Percentiles rank a stretch among this genome's conserved stretches.
These are phyloP conservation scores for Zelopaecilomyces penicillatus DNA, from an alignment of 2,329 filamentous ascomycete genomes.

Conservation along the genomic window DNA sequence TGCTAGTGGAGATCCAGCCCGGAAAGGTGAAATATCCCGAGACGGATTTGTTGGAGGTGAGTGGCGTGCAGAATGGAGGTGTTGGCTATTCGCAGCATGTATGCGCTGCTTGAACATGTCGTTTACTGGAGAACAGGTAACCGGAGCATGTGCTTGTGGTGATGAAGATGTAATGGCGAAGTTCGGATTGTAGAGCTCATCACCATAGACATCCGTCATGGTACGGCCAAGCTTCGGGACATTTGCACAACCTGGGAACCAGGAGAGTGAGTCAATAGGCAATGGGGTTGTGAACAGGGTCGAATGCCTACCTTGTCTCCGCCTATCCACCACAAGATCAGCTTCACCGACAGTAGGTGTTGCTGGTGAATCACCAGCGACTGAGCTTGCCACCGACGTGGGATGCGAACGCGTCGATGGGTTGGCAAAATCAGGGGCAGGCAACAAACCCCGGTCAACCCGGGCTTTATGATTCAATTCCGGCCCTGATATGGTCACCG, in stretches of 20 bases:
- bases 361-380: constrained; percentile 50
- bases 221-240: constrained; percentile 76
- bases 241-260: constrained; percentile 35
- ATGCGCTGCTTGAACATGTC: constrained; percentile 67
- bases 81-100: constrained; percentile 69
- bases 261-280: constrained; percentile 34
- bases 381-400: constrained; percentile 49
- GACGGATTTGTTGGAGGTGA: constrained; percentile 39
- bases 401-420: constrained; percentile 38
- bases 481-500: constrained; percentile 29
- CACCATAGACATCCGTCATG: constrained; percentile 75
- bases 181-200: constrained; percentile 73
- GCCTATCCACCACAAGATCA: constrained; percentile 36
- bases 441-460: constrained; percentile 34
- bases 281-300: not conserved
- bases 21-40: constrained; percentile 27
- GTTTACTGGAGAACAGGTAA: constrained; percentile 40
- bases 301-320: constrained; percentile 44
- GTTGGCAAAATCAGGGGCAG: constrained; percentile 37
- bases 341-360: constrained; percentile 45
- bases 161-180: constrained; percentile 51
- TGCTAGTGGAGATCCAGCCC: constrained; percentile 71
- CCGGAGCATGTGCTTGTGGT: constrained; percentile 37
- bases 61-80: constrained; percentile 48
- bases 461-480: constrained; percentile 24